A percentile compares a stretch with the other conserved stretches of the same genome.
phyloP scores from a whole-genome alignment of 1,284 basidiomycete species.

The Malassezia caprae region DNA sequence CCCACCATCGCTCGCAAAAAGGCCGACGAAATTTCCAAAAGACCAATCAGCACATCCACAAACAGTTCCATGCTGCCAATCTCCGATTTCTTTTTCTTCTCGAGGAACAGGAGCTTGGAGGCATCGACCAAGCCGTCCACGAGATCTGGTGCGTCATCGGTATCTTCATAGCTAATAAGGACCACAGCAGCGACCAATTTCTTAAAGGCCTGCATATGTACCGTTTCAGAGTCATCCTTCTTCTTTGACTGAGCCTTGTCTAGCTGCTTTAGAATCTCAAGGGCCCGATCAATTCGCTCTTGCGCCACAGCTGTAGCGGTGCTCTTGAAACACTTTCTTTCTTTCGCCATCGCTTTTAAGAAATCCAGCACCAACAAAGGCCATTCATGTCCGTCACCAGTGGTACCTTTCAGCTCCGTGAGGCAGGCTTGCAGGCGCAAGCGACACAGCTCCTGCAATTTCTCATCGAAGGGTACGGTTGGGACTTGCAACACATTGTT shows the following conservation, averaged over 20 bases:
- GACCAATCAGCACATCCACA: conserved; percentile 76
- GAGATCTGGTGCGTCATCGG: conserved; percentile 48
- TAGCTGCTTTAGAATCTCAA: conserved; percentile 22
- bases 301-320: conserved; percentile 18
- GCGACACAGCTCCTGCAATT: conserved; percentile 59
- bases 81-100: conserved; percentile 28
- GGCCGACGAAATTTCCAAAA: conserved; percentile 71
- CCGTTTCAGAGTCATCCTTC: conserved; percentile 12
- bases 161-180: conserved; percentile 50
- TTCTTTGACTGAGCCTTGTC: conserved; percentile 23
- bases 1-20: conserved; percentile 73
- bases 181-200: conserved; percentile 28
- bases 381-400: conserved; percentile 70
- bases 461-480: conserved; percentile 58
- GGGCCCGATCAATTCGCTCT: conserved; percentile 22
- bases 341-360: conserved; percentile 58
- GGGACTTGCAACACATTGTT: conserved; percentile 54
- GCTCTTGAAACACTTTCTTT: conserved; percentile 58
- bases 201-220: conserved; percentile 29
- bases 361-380: conserved; percentile 60
- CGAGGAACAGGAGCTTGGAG: conserved; percentile 25
- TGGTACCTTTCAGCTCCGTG: conserved; percentile 62
- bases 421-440: conserved; percentile 64
- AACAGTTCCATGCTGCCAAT: conserved; percentile 60
- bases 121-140: conserved; percentile 44